Evolutionary conservation across 345 rosid genomes (phyloP).

Genomic region (Bretschneidera sinensis): DNA sequence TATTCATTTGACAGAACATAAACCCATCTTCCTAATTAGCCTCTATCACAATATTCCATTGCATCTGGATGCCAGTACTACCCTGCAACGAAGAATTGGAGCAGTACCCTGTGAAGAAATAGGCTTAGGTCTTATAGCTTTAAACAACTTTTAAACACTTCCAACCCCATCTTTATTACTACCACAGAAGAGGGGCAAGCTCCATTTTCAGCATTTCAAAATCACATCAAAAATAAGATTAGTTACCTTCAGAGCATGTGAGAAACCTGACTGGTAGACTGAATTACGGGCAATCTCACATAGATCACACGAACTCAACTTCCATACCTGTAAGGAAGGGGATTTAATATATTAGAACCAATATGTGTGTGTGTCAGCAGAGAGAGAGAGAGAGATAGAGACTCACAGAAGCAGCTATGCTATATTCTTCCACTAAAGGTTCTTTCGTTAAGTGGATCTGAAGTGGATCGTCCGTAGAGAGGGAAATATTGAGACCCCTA

Average conservation of each 20-base stretch:
- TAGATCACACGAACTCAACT: slow-evolving; percentile 93
- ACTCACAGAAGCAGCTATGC: slow-evolving; percentile 98
- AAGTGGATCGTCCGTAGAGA: slow-evolving; percentile 97
- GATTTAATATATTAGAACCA: slow-evolving; percentile 4
- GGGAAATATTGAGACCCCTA: slow-evolving; percentile 94
- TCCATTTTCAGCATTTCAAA: slow-evolving; percentile 7
- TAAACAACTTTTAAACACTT: neutral
- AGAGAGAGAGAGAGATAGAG: slow-evolving; percentile 13
- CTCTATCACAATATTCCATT: neutral
- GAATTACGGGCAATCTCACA: slow-evolving; percentile 99
- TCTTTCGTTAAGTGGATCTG: slow-evolving; percentile 98
- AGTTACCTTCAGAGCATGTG: slow-evolving; percentile 91
- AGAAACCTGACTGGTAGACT: slow-evolving; percentile 98
- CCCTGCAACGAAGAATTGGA: too few species aligned
- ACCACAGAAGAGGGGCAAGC: neutral
- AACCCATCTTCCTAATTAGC: neutral
- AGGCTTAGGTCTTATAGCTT: too few species aligned
- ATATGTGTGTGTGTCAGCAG: neutral
- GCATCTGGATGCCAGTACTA: too few species aligned
- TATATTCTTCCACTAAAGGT: slow-evolving; percentile 94
- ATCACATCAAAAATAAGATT: neutral
- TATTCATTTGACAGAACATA: too few species aligned
- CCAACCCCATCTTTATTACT: neutral
- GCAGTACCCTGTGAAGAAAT: neutral
- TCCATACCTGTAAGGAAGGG: slow-evolving; percentile 79